Evolutionary conservation across 176 grass and related monocot species (phyloP).

Genomic region (Carex myosuroides): DNA sequence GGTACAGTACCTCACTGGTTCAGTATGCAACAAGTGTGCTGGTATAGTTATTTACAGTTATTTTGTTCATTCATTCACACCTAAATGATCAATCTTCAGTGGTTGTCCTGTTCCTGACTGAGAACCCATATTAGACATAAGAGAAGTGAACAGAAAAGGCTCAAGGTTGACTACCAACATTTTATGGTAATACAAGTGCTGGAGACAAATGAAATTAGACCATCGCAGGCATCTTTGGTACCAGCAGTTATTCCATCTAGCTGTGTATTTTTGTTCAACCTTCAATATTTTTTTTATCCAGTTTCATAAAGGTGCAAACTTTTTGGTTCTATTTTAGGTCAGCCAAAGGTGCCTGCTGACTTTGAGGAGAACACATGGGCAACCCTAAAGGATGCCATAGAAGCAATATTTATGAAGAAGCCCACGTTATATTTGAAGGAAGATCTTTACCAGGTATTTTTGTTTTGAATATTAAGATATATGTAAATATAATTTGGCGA

Average conservation of each 20-base stretch:
- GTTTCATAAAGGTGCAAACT: constrained; percentile 15
- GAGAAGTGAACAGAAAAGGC: constrained; percentile 8
- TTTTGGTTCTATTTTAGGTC: constrained; percentile 48
- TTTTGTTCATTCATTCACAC: not conserved
- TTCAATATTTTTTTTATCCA: constrained; percentile 15
- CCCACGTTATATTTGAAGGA: constrained; percentile 78
- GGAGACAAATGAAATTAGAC: not conserved
- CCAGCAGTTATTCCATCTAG: not conserved
- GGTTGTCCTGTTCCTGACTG: not conserved
- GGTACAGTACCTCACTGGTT: not conserved
- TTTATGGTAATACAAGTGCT: constrained; percentile 15
- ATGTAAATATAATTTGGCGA: not conserved
- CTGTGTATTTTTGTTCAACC: constrained; percentile 1
- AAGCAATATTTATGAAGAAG: constrained; percentile 92
- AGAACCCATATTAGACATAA: constrained; percentile 7
- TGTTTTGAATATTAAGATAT: constrained; percentile 13
- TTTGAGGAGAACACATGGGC: constrained; percentile 97
- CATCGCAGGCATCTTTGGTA: not conserved
- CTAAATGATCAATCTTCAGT: not conserved
- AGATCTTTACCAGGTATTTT: constrained; percentile 89
- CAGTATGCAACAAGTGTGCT: not conserved
- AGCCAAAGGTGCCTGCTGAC: constrained; percentile 77
- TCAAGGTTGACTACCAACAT: not conserved
- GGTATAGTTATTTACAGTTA: not conserved
- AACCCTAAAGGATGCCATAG: constrained; percentile 83